Evolutionary conservation across 75 land plant genomes (phyloP).

Genomic region (Sequoia sempervirens): DNA sequence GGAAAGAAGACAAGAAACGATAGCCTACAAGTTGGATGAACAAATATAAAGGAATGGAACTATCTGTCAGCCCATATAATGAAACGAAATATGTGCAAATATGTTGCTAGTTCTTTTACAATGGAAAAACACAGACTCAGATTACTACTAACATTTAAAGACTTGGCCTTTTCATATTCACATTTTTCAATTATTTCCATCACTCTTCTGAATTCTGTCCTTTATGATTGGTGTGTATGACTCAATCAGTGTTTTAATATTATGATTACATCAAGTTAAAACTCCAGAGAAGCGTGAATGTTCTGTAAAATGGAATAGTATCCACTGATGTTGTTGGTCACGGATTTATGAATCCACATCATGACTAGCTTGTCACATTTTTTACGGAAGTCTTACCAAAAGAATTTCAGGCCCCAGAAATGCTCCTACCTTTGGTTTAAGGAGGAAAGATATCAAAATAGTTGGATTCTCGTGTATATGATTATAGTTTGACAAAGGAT

Average conservation of each 20-base stretch:
- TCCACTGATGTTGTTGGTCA: neutral
- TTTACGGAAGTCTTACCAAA: neutral
- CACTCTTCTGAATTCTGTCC: neutral
- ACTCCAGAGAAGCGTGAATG: neutral
- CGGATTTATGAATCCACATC: neutral
- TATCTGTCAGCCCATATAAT: neutral
- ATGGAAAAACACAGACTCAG: neutral
- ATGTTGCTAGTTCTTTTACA: neutral
- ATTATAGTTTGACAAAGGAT: neutral
- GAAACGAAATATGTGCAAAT: neutral
- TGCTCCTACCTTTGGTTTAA: neutral
- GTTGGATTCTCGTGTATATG: neutral
- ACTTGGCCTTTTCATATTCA: neutral
- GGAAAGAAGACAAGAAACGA: neutral
- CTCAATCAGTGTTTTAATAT: neutral
- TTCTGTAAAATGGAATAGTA: neutral
- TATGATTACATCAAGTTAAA: neutral
- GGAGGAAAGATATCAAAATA: neutral
- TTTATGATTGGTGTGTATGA: neutral
- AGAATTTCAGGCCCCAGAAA: neutral
- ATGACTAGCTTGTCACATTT: neutral
- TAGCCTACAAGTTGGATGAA: neutral
- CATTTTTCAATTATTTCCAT: neutral
- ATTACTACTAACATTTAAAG: neutral
- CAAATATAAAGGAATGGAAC: neutral